A percentile compares a stretch with the other conserved stretches of the same genome.
These are phyloP conservation scores for Cladosporium colombiae DNA, from an alignment of 2,329 filamentous ascomycete species.

Conservation along the genomic window DNA sequence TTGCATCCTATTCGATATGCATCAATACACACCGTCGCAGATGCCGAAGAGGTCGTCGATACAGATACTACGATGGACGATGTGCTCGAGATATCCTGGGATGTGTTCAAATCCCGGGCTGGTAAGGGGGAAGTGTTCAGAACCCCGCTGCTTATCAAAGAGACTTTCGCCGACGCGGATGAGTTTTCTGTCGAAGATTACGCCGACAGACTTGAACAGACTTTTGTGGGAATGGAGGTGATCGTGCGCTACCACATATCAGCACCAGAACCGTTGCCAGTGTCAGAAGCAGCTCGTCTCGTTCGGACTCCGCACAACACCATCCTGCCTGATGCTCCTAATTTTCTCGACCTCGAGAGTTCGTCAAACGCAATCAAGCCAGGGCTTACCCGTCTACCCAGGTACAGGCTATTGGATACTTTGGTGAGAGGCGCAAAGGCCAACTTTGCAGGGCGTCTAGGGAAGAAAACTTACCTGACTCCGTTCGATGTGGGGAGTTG, in stretches of 20 bases:
- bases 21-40: background rate
- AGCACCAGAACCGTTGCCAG: background rate
- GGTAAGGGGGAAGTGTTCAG: background rate
- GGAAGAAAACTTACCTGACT: background rate
- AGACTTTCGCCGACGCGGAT: background rate
- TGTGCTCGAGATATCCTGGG: background rate
- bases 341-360: background rate
- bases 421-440: background rate
- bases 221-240: background rate
- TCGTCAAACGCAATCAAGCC: background rate
- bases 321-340: background rate
- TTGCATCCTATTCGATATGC: background rate
- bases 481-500: background rate
- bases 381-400: background rate
- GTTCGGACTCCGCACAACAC: background rate
- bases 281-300: background rate
- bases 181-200: background rate
- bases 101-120: background rate
- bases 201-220: background rate
- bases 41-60: background rate
- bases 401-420: background rate
- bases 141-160: background rate
- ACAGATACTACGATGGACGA: background rate
- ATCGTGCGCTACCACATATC: background rate
- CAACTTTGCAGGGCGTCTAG: background rate